Percentiles rank a stretch among this genome's conserved stretches.
phyloP scores from a whole-genome alignment of 306 rosid genomes.

The Carpinus viminea region DNA sequence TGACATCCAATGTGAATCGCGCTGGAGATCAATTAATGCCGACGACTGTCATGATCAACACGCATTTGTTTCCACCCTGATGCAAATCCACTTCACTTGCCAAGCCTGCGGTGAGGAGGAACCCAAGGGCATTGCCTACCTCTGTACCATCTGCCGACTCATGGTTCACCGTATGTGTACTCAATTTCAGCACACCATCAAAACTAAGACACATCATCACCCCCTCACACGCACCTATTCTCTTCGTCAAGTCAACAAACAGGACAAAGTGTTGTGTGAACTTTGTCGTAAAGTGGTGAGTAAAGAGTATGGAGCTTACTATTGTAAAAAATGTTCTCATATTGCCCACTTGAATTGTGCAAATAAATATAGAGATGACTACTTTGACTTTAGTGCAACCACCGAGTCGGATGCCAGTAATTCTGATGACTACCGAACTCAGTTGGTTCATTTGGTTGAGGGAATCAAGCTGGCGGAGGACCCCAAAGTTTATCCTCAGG shows the following conservation, averaged over 20 bases:
- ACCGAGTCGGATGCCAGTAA: fast-evolving
- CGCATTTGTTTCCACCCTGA: background rate
- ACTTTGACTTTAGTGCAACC: no score
- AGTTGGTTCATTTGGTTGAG: no score
- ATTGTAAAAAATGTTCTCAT: background rate
- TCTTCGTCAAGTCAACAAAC: background rate
- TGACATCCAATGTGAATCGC: background rate
- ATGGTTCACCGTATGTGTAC: background rate
- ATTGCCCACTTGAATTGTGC: background rate
- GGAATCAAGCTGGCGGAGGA: background rate
- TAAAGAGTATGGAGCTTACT: background rate
- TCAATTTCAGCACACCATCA: no score
- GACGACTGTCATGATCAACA: background rate
- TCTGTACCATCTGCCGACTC: background rate
- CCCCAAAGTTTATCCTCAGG: no score
- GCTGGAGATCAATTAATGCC: background rate
- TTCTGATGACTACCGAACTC: background rate
- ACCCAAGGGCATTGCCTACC: fast-evolving
- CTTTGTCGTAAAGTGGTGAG: background rate
- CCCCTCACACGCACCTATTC: background rate
- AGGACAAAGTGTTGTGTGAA: background rate
- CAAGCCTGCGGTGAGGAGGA: background rate
- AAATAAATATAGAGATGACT: no score
- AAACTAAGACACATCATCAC: background rate
- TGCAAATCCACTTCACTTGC: background rate